phyloP scores from a whole-genome alignment of 2,329 filamentous ascomycete genomes.

The Alternaria viburni region DNA sequence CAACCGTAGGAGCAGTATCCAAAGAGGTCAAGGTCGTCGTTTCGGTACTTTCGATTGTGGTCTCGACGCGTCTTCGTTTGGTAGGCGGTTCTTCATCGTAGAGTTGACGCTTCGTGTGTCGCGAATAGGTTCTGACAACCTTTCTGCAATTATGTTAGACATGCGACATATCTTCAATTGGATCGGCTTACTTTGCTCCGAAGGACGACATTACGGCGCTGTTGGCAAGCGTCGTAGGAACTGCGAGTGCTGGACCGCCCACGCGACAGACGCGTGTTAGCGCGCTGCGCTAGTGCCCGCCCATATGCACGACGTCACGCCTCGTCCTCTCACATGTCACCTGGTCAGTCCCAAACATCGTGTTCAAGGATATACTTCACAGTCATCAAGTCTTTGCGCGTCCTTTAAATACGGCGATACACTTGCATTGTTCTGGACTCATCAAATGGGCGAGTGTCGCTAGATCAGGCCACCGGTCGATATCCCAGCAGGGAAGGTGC shows the following conservation, averaged over 20 bases:
- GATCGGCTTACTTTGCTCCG: slow-evolving; percentile 29
- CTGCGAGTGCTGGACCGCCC: slow-evolving; percentile 7
- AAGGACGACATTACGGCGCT: slow-evolving; percentile 30
- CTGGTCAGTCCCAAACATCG: neutral
- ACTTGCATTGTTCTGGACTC: neutral
- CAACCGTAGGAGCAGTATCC: neutral
- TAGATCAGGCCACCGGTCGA: slow-evolving; percentile 7
- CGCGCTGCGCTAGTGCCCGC: slow-evolving; percentile 24
- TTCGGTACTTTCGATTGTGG: slow-evolving; percentile 10
- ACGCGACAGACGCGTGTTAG: slow-evolving; percentile 35
- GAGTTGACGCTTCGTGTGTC: slow-evolving; percentile 37
- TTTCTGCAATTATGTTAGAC: slow-evolving; percentile 35
- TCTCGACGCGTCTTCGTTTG: slow-evolving; percentile 47
- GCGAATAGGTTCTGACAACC: slow-evolving; percentile 45
- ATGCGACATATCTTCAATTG: neutral
- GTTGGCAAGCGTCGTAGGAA: slow-evolving; percentile 10
- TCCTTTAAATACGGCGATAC: neutral
- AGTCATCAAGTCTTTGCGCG: neutral
- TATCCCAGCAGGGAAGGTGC: slow-evolving; percentile 12
- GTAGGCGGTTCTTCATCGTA: slow-evolving; percentile 41
- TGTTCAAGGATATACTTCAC: neutral
- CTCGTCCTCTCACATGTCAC: neutral
- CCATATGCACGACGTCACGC: slow-evolving; percentile 15
- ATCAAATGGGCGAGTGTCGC: neutral
- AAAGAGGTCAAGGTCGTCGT: slow-evolving; percentile 9